Evolutionary conservation across 805 yeast genomes (phyloP), one percentile per base, ranked within the genome.

Genomic region (Yamadazyma ubonensis): DNA sequence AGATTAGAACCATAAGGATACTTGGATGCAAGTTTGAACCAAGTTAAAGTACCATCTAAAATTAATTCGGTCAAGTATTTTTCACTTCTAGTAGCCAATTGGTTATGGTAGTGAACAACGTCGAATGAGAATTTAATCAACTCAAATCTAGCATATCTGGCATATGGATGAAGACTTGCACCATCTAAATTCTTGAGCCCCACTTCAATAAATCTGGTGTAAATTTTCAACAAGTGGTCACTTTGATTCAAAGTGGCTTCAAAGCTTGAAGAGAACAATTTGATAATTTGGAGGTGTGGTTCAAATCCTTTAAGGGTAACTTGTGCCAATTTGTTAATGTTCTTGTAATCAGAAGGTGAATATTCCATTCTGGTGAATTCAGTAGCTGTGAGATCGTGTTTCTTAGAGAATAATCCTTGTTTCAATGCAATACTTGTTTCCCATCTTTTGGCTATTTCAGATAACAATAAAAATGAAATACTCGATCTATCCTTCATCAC

Each of bases 1-100:
- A 76, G 71, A 55, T 91, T 88, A 8, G 88, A 83, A 3, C 99
- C 98, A 64, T 74, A 89, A 11, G 98, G 96, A 66, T 83, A 83
- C 3, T 73, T 67, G 1, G 78, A 69, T 15, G 76, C 70, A 33
- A 67, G 71, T 17, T 70, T 70, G 56, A 88, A 93, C 96, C 98
- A 90, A 1, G 83, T 72, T 30, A 93, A 69, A 0, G 83, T 75
- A 12, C 87, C 88, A 41, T 76, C 79, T 17, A 85, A 57, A 11
- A 89, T 73, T 3, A 75, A 60, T 26, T 64, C 64, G 1, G 76
- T 74, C 49, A 89, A 61, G 2, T 59, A 51, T 2, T 59, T 43
- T 16, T 68, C 65, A 42, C 72, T 70, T 46, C 73, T 67, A 1
- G 82, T 70, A 3, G 68, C 69, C 34, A 79, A 68, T 41, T 70